Evolutionary conservation across 2,329 filamentous ascomycete species (phyloP).

Genomic region (Pestalotiopsis sp.): DNA sequence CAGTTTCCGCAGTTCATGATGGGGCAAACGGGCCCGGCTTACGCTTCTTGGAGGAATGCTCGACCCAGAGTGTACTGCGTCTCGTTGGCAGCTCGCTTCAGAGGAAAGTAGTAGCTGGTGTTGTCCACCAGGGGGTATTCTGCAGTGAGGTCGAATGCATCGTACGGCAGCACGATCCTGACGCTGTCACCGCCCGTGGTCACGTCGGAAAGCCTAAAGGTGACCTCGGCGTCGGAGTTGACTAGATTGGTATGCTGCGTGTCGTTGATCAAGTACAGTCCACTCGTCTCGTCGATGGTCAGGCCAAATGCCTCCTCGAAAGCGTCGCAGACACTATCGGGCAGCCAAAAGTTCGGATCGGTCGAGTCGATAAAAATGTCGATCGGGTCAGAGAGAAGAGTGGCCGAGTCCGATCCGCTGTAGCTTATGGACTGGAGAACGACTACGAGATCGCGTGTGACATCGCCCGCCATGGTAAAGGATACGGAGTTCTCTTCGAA

Average conservation of each 20-base stretch:
- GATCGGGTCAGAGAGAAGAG: slow-evolving; percentile 33
- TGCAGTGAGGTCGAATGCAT: slow-evolving; percentile 32
- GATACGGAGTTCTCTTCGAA: slow-evolving; percentile 37
- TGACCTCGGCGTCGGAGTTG: slow-evolving; percentile 31
- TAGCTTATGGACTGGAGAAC: slow-evolving; percentile 38
- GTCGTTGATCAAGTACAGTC: slow-evolving; percentile 36
- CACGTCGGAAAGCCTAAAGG: slow-evolving; percentile 34
- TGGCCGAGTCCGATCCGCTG: slow-evolving; percentile 31
- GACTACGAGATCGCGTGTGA: slow-evolving; percentile 37
- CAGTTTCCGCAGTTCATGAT: neutral
- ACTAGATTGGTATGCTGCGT: slow-evolving; percentile 30
- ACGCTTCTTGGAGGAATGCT: slow-evolving; percentile 37
- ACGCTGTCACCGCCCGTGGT: slow-evolving; percentile 30
- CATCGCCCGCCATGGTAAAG: slow-evolving; percentile 35
- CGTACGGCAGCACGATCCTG: slow-evolving; percentile 31
- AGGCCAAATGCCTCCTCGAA: slow-evolving; percentile 35
- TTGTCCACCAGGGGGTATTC: slow-evolving; percentile 28
- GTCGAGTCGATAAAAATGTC: slow-evolving; percentile 36
- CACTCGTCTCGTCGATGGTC: slow-evolving; percentile 25
- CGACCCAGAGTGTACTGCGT: slow-evolving; percentile 36
- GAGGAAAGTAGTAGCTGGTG: slow-evolving; percentile 32
- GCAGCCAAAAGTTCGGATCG: slow-evolving; percentile 36
- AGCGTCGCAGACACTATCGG: slow-evolving; percentile 28
- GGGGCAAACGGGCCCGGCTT: slow-evolving; percentile 10
- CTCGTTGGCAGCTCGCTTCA: slow-evolving; percentile 32